Percentiles rank a stretch among this genome's conserved stretches.
Evolutionary conservation across 2,329 filamentous ascomycete species (phyloP).

Genomic region (Sphaerulina musiva): DNA sequence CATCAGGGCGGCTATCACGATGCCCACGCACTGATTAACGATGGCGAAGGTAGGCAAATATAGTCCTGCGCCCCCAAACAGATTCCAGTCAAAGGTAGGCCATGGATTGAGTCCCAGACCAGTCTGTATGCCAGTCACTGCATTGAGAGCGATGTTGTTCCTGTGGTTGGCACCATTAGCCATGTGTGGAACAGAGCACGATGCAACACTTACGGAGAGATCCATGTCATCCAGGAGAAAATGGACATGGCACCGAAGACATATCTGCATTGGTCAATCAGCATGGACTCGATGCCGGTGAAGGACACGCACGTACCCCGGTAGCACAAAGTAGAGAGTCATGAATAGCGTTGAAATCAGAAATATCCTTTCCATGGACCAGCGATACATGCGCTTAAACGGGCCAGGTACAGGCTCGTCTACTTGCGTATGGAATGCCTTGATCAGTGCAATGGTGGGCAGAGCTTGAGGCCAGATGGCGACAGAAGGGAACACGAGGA

Average conservation of each 20-base stretch:
- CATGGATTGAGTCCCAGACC: conserved; percentile 35
- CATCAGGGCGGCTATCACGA: conserved; percentile 24
- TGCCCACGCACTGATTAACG: conserved; percentile 59
- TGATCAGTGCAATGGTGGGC: conserved; percentile 6
- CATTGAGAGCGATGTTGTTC: conserved; percentile 9
- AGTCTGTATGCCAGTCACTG: background rate
- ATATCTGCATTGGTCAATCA: conserved; percentile 1
- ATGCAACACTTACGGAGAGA: conserved; percentile 7
- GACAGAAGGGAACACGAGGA: conserved; percentile 72
- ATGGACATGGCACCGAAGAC: conserved; percentile 4
- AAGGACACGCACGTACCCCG: background rate
- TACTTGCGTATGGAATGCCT: conserved; percentile 3
- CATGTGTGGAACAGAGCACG: background rate
- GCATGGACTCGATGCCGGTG: background rate
- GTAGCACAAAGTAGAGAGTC: conserved; percentile 4
- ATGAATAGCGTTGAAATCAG: conserved; percentile 6
- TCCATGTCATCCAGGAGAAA: conserved; percentile 12
- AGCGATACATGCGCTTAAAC: conserved; percentile 8
- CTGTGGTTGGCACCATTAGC: background rate
- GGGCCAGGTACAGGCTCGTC: conserved; percentile 8
- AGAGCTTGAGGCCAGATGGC: conserved; percentile 64
- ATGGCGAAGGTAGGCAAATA: conserved; percentile 42
- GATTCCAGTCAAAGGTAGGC: conserved; percentile 76
- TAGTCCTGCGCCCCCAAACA: conserved; percentile 54
- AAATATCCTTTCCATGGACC: conserved; percentile 11